phyloP scores from a whole-genome alignment of 805 yeast genomes.

The Saccharomycodes ludwigii region DNA sequence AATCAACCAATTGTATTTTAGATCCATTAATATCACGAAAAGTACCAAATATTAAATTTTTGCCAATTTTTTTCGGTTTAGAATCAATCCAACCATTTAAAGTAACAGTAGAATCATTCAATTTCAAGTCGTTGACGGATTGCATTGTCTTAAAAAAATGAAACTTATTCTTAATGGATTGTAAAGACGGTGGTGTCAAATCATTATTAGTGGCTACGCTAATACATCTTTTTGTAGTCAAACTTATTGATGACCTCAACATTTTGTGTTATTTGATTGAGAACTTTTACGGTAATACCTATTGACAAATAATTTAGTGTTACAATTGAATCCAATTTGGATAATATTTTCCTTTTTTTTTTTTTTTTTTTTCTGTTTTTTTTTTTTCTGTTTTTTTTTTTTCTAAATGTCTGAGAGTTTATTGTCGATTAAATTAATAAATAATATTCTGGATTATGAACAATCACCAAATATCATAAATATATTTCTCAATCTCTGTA shows the following conservation, averaged over 20 bases:
- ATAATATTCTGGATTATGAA: no score
- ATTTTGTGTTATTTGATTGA: background rate
- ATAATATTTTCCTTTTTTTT: no score
- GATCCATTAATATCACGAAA: constrained; percentile 67
- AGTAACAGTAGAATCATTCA: constrained; percentile 23
- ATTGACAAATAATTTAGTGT: no score
- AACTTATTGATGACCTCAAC: background rate
- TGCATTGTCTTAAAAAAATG: background rate
- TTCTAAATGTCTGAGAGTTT: no score
- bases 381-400: no score
- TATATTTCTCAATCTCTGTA: no score
- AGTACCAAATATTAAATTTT: constrained; percentile 53
- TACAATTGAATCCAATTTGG: no score
- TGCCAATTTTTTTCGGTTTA: constrained; percentile 60
- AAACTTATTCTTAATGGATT: background rate
- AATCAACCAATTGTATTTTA: constrained; percentile 42
- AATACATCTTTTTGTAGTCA: background rate
- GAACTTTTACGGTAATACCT: no score
- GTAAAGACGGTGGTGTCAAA: background rate
- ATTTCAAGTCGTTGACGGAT: background rate
- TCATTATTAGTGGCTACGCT: background rate
- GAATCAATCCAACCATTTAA: constrained; percentile 79
- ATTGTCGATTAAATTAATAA: no score
- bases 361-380: no score
- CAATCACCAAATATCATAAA: no score